These are phyloP conservation scores for Colletotrichum euphorbiae DNA, from an alignment of 2,329 filamentous ascomycete genomes.

Conservation along the genomic window DNA sequence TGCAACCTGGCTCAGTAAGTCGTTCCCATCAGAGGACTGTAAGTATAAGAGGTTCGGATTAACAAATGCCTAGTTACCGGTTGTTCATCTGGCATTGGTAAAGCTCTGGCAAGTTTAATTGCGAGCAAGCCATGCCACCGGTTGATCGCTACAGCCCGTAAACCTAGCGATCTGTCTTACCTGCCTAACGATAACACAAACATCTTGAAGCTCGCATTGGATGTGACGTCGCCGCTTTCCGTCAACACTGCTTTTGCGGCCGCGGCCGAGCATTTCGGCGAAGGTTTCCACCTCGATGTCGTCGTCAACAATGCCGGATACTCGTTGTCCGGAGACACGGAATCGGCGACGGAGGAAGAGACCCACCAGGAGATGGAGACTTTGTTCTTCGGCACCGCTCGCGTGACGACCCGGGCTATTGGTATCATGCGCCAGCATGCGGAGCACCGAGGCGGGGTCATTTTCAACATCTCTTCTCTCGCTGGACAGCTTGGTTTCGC, in stretches of 20 bases:
- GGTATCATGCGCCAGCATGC: conserved; percentile 51
- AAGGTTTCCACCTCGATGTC: conserved; percentile 46
- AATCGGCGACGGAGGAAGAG: conserved; percentile 42
- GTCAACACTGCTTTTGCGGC: conserved; percentile 51
- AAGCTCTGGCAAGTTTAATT: conserved; percentile 52
- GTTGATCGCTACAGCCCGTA: conserved; percentile 62
- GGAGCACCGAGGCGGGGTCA: conserved; percentile 42
- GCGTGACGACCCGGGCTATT: conserved; percentile 52
- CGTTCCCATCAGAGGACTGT: too few species aligned
- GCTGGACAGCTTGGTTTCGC: conserved; percentile 41
- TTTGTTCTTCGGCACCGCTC: conserved; percentile 56
- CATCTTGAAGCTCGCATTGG: conserved; percentile 59
- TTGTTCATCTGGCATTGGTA: conserved; percentile 62
- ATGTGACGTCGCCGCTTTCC: conserved; percentile 56
- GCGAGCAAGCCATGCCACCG: conserved; percentile 52
- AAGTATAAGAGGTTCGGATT: too few species aligned
- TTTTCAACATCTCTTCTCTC: conserved; percentile 42
- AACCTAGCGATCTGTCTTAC: conserved; percentile 52
- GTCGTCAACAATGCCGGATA: conserved; percentile 51
- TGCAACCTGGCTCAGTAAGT: conserved; percentile 54
- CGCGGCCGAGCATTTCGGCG: conserved; percentile 49
- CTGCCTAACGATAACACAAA: conserved; percentile 50
- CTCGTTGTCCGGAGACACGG: conserved; percentile 45
- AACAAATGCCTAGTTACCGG: conserved; percentile 54
- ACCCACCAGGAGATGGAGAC: conserved; percentile 54